phyloP scores from a whole-genome alignment of 768 basidiomycete species.

The Kwoniella pini region DNA sequence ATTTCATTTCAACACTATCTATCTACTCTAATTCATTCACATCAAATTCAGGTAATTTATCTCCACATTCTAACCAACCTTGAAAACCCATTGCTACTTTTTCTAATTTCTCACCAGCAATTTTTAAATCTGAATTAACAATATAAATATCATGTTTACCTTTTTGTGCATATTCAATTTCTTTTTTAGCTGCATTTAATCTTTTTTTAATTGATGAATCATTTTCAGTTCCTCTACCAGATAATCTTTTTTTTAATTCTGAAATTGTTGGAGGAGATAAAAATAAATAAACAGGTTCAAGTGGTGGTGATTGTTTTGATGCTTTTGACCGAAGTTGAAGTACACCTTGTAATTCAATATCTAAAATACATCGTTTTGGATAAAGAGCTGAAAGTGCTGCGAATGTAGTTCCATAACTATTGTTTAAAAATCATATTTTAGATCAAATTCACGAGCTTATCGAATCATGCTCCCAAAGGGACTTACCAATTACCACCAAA shows the following conservation, averaged over 20 bases:
- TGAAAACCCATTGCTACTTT: constrained; percentile 72
- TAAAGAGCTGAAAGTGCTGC: constrained; percentile 71
- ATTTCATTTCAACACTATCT: no score
- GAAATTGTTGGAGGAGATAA: constrained; percentile 81
- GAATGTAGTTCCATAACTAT: constrained; percentile 81
- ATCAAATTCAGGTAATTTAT: constrained; percentile 63
- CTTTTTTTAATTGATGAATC: constrained; percentile 71
- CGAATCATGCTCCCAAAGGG: no score
- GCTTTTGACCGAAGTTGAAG: constrained; percentile 79
- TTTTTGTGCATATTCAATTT: constrained; percentile 80
- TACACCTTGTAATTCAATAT: constrained; percentile 97
- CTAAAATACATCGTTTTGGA: constrained; percentile 83
- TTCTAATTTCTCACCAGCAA: constrained; percentile 76
- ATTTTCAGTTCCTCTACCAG: constrained; percentile 79
- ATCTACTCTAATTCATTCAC: constrained; percentile 36
- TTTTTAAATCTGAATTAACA: constrained; percentile 84
- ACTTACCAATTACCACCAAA: constrained; percentile 75
- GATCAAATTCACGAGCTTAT: no score
- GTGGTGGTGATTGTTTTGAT: constrained; percentile 52
- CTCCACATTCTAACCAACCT: constrained; percentile 65
- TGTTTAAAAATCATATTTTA: no score
- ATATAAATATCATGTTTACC: constrained; percentile 78
- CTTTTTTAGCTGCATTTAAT: constrained; percentile 72
- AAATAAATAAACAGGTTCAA: constrained; percentile 87
- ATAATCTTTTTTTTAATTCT: constrained; percentile 70